Percentiles rank a stretch among this genome's conserved stretches.
These are phyloP conservation scores for Theileria parva DNA, from an alignment of 169 alveolate species.

Conservation along the genomic window DNA sequence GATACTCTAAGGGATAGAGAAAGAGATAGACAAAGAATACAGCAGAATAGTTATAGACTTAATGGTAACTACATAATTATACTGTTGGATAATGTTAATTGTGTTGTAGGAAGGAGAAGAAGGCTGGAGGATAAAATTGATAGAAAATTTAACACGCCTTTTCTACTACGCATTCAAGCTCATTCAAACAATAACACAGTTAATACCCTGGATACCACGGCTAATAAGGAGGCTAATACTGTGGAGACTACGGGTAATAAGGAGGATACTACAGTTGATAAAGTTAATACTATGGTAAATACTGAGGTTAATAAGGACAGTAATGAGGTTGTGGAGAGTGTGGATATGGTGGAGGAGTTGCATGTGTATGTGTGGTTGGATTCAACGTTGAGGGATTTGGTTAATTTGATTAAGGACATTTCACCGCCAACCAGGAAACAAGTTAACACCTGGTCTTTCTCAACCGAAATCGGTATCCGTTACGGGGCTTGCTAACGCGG, in stretches of 20 bases:
- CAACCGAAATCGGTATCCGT: constrained; percentile 6
- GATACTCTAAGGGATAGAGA: constrained; percentile 10
- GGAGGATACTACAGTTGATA: too few species aligned
- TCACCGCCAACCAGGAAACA: constrained; percentile 33
- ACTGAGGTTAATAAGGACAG: too few species aligned
- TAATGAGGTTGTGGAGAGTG: too few species aligned
- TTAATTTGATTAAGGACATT: constrained; percentile 42
- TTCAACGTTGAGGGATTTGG: constrained; percentile 43
- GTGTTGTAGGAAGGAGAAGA: neutral
- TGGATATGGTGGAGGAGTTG: too few species aligned
- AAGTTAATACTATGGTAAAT: too few species aligned
- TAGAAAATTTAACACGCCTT: constrained; percentile 45
- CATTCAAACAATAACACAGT: too few species aligned
- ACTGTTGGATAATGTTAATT: neutral
- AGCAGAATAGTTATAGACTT: neutral
- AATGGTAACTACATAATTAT: neutral
- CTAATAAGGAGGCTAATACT: too few species aligned
- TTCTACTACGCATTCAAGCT: constrained; percentile 34
- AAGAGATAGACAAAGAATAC: neutral
- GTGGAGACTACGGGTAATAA: too few species aligned
- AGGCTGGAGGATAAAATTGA: constrained; percentile 7
- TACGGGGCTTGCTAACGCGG: neutral
- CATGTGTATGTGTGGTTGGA: constrained; percentile 58
- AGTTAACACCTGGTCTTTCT: constrained; percentile 44
- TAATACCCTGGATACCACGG: too few species aligned